These are phyloP conservation scores for Penicillium aurantiogriseum DNA, from an alignment of 2,329 filamentous ascomycete species.

Conservation along the genomic window DNA sequence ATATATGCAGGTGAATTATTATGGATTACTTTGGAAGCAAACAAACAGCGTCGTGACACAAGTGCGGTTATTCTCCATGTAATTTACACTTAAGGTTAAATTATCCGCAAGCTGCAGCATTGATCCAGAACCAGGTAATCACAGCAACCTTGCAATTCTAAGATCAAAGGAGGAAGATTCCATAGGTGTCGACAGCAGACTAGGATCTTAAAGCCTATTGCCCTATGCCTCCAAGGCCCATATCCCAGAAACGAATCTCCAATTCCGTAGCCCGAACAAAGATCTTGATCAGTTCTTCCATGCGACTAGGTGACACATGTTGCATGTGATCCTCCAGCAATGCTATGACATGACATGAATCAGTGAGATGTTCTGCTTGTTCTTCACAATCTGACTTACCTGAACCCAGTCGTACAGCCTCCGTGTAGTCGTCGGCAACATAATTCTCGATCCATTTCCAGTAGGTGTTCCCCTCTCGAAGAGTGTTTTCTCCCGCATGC, in stretches of 20 bases:
- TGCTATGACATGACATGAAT: conserved; percentile 45
- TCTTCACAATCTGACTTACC: conserved; percentile 50
- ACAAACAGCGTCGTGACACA: background rate
- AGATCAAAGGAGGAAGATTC: background rate
- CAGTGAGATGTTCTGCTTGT: background rate
- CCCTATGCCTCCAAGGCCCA: conserved; percentile 50
- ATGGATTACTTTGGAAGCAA: background rate
- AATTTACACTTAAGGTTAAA: background rate
- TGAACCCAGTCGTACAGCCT: conserved; percentile 68
- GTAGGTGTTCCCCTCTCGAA: conserved; percentile 68
- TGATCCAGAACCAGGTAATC: background rate
- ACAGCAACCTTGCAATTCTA: background rate
- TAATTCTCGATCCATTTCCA: conserved; percentile 94
- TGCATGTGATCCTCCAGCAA: conserved; percentile 72
- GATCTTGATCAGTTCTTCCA: conserved; percentile 80
- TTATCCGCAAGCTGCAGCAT: background rate
- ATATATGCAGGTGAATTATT: background rate
- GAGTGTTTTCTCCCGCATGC: conserved; percentile 59
- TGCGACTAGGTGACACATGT: conserved; percentile 68
- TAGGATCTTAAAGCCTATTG: background rate
- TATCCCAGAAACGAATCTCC: conserved; percentile 74
- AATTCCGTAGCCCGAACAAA: conserved; percentile 84
- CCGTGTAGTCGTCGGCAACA: conserved; percentile 72
- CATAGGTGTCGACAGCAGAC: background rate
- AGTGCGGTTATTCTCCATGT: background rate